These are phyloP conservation scores for Quercus alba DNA, from an alignment of 306 rosid species.

Conservation along the genomic window DNA sequence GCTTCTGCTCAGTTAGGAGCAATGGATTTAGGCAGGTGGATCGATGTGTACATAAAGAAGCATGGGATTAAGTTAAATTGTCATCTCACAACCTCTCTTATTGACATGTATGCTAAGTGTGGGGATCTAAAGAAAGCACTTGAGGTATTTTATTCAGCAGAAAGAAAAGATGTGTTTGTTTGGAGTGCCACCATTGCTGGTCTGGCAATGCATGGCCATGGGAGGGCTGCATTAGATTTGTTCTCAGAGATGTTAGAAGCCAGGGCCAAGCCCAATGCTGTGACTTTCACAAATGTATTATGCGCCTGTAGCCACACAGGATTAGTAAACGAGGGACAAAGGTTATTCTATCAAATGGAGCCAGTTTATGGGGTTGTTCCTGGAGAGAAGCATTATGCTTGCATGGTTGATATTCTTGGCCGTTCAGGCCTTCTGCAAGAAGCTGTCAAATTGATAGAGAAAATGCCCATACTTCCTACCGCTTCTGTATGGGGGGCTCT, in stretches of 20 bases:
- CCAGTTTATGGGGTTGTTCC: slow-evolving; percentile 48
- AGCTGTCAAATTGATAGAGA: slow-evolving; percentile 38
- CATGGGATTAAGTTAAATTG: slow-evolving; percentile 42
- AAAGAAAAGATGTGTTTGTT: slow-evolving; percentile 53
- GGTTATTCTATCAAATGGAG: slow-evolving; percentile 53
- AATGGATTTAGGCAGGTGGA: slow-evolving; percentile 59
- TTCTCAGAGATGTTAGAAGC: slow-evolving; percentile 51
- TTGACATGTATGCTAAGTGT: slow-evolving; percentile 70
- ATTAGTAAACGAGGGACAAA: slow-evolving; percentile 45
- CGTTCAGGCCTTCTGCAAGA: slow-evolving; percentile 54
- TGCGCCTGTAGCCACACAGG: slow-evolving; percentile 66
- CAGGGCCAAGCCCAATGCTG: slow-evolving; percentile 53
- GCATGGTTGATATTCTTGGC: slow-evolving; percentile 57
- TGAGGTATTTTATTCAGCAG: slow-evolving; percentile 42
- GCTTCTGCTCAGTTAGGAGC: slow-evolving; percentile 70
- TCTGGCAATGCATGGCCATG: slow-evolving; percentile 63
- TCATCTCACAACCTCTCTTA: slow-evolving; percentile 52
- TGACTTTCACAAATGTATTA: slow-evolving; percentile 56
- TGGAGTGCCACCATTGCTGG: slow-evolving; percentile 73
- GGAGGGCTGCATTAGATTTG: slow-evolving; percentile 44
- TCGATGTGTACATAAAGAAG: slow-evolving; percentile 47
- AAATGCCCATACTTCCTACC: slow-evolving; percentile 47
- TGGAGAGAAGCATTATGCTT: slow-evolving; percentile 50
- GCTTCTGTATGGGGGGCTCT: slow-evolving; percentile 62
- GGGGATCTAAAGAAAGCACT: slow-evolving; percentile 56